These are phyloP conservation scores for Podila horticola DNA, from an alignment of 192 early-diverging fungal genomes.

Conservation along the genomic window DNA sequence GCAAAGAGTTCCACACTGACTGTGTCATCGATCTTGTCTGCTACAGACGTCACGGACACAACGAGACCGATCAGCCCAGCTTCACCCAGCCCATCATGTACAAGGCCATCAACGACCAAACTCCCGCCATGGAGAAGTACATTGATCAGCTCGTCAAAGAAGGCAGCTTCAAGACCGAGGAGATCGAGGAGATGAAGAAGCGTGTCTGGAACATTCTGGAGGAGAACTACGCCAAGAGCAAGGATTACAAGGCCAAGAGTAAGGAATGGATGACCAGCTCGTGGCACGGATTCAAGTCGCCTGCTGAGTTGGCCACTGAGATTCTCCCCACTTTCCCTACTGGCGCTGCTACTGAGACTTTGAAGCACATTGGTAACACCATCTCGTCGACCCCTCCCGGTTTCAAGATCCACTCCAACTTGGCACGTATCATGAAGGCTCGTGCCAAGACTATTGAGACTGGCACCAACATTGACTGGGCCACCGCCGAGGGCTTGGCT, in stretches of 20 bases:
- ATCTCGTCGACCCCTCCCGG: slow-evolving; percentile 83
- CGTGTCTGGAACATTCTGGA: slow-evolving; percentile 93
- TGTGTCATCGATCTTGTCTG: slow-evolving; percentile 97
- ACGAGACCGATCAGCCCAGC: slow-evolving; percentile 98
- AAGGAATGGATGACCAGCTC: slow-evolving; percentile 96
- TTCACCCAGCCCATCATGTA: slow-evolving; percentile 99
- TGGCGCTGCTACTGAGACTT: slow-evolving; percentile 74
- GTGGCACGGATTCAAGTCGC: slow-evolving; percentile 90
- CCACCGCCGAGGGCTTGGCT: slow-evolving; percentile 95
- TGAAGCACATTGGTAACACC: slow-evolving; percentile 85
- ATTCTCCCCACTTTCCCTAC: slow-evolving; percentile 77
- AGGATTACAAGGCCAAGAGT: slow-evolving; percentile 87
- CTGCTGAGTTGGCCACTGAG: slow-evolving; percentile 76
- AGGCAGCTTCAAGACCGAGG: slow-evolving; percentile 81
- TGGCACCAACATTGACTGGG: slow-evolving; percentile 93
- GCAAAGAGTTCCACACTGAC: slow-evolving; percentile 95
- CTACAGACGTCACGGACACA: slow-evolving; percentile 98
- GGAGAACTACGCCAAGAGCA: slow-evolving; percentile 90
- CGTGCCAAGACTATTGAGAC: slow-evolving; percentile 84
- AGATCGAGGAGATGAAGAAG: slow-evolving; percentile 90
- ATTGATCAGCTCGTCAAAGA: slow-evolving; percentile 84
- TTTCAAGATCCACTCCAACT: slow-evolving; percentile 89
- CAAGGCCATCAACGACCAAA: slow-evolving; percentile 87
- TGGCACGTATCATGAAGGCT: slow-evolving; percentile 84
- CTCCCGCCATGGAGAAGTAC: slow-evolving; percentile 88